These are phyloP conservation scores for Edaphochlamys debaryana DNA, from an alignment of 139 green algal species.

Conservation along the genomic window DNA sequence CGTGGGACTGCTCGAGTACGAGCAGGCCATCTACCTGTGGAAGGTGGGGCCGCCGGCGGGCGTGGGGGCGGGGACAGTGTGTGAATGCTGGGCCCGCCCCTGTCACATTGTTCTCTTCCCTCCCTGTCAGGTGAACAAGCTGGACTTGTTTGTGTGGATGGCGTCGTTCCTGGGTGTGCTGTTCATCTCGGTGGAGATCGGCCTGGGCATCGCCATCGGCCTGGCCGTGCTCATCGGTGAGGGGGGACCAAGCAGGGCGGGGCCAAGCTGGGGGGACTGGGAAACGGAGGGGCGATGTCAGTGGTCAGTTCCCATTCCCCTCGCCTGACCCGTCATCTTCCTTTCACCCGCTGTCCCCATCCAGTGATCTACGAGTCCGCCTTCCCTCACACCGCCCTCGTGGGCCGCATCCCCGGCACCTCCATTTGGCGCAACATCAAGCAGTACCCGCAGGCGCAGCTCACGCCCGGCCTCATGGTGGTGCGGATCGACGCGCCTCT, in stretches of 20 bases:
- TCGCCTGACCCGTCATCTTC: too few species aligned
- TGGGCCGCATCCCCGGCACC: conserved; percentile 77
- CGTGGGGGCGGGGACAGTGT: not conserved
- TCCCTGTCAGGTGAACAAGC: conserved; percentile 47
- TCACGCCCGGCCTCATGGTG: conserved; percentile 35
- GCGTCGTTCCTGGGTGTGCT: conserved; percentile 50
- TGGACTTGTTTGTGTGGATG: conserved; percentile 70
- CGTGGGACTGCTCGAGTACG: conserved; percentile 63
- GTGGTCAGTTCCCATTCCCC: too few species aligned
- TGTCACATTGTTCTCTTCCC: not conserved
- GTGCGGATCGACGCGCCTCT: conserved; percentile 36
- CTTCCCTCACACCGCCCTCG: conserved; percentile 83
- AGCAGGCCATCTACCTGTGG: conserved; percentile 57
- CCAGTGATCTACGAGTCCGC: conserved; percentile 42
- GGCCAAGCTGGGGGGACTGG: too few species aligned
- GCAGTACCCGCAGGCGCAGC: conserved; percentile 72
- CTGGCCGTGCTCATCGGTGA: conserved; percentile 35
- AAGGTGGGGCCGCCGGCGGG: conserved; percentile 29
- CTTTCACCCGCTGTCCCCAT: too few species aligned
- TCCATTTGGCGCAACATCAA: conserved; percentile 70
- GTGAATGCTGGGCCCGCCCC: not conserved
- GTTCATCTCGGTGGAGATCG: conserved; percentile 74
- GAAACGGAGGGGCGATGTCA: too few species aligned
- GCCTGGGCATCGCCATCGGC: conserved; percentile 75
- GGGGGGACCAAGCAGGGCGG: not conserved